Conservation (phyloP, 768 basidiomycete genomes). For the Multifurca ochricompacta region DNA sequence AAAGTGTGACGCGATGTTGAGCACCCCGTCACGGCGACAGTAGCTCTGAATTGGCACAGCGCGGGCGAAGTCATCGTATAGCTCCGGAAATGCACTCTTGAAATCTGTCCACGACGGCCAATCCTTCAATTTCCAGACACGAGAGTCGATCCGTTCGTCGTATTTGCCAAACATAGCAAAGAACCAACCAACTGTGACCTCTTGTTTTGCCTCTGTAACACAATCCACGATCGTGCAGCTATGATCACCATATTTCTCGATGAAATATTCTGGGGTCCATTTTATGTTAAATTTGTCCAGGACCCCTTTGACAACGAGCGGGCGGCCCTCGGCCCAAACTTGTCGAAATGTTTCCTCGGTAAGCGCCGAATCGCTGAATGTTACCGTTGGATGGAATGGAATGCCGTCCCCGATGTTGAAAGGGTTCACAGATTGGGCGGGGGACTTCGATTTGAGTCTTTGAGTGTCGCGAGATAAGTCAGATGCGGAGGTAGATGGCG, state of each 20-base stretch:
- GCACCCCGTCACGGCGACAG: constrained; percentile 78
- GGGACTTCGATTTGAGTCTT: constrained; percentile 7
- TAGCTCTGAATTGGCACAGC: constrained; percentile 85
- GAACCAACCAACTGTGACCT: constrained; percentile 17
- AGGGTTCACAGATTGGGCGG: neutral
- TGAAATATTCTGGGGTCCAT: constrained; percentile 85
- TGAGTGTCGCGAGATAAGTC: constrained; percentile 11
- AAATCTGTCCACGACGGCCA: constrained; percentile 91
- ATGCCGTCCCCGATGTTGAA: constrained; percentile 22
- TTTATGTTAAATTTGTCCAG: constrained; percentile 52
- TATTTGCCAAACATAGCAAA: constrained; percentile 14
- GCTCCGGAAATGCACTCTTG: constrained; percentile 68
- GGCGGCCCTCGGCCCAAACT: constrained; percentile 67
- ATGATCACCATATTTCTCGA: constrained; percentile 54
- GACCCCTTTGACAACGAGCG: constrained; percentile 68
- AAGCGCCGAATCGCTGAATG: constrained; percentile 42
- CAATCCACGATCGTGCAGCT: constrained; percentile 50
- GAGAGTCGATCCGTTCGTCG: constrained; percentile 38
- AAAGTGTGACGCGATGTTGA: constrained; percentile 86
- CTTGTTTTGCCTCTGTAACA: constrained; percentile 9
- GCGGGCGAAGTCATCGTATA: constrained; percentile 77
- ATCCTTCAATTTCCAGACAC: constrained; percentile 57
- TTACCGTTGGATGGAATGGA: constrained; percentile 39
- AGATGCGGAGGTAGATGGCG: constrained; percentile 17
- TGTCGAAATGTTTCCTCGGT: constrained; percentile 52